Base-by-base conservation (phyloP, 805 yeast species). In the Myxozyma sirexii region DNA sequence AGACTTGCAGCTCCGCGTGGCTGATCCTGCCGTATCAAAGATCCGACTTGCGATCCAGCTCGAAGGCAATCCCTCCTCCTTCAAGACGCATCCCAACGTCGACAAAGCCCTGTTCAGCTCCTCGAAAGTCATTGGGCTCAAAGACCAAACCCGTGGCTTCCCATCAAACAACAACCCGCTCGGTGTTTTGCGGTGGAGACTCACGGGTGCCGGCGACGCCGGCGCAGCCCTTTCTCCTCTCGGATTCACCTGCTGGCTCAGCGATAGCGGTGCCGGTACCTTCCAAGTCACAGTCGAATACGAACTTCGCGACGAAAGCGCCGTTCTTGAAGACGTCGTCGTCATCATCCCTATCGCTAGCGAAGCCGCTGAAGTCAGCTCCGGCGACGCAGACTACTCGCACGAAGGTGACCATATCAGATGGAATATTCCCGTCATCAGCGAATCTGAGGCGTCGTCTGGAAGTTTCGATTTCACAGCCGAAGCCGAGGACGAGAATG, bases 41-140 rank as follows among this genome's bases (percentile, higher is more conserved):
- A 82, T 90, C 56, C 83, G 82, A 71, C 80, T 94, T 65, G 73
- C 77, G 43, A 79, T 84, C 43, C 78, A 75, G 23, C 29, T 54
- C 24, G 80, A 81, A 31, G 75, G 77, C 43, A 75, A 80, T 74
- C 78, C 39, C 74, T 83, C 77, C 64, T 77, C 84, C 47, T 94
- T 83, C 78, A 92, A 92, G 75, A 91, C 98, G 15, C 97, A 94
- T 78, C 99, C 99, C 64, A 92, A 93, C 72, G 96, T 94, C 66
- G 97, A 94, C 76, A 86, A 88, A 70, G 77, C 76, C 43, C 74
- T 83, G 70, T 94, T 93, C 74, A 79, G 81, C 46, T 72, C 80
- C 13, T 73, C 78, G 15, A 78, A 81, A 59, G 74, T 81, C 44
- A 84, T 94, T 69, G 87, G 87, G 0, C 81, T 92, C 70, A 89